These are phyloP conservation scores for Puccinia novopanici DNA, from an alignment of 1,284 basidiomycete species.

Conservation along the genomic window DNA sequence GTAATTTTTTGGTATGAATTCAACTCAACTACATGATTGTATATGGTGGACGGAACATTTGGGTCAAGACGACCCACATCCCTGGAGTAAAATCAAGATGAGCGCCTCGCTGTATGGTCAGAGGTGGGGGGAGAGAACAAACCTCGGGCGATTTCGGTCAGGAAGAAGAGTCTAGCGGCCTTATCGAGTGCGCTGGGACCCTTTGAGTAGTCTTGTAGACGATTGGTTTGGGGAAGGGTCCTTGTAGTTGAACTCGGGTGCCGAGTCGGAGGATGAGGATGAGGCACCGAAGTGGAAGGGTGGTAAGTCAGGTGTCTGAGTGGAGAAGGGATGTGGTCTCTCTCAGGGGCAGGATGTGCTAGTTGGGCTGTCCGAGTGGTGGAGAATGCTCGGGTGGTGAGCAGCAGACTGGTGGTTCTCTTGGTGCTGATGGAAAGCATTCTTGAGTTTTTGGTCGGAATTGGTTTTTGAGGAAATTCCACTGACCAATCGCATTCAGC, in stretches of 20 bases:
- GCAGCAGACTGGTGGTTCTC: background rate
- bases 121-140: constrained; percentile 56
- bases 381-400: background rate
- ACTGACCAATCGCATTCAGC: background rate
- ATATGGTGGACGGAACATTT: constrained; percentile 81
- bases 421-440: constrained; percentile 7
- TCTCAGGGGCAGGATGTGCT: background rate
- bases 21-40: constrained; percentile 73
- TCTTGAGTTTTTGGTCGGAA: background rate
- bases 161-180: constrained; percentile 94
- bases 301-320: constrained; percentile 42
- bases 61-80: constrained; percentile 99
- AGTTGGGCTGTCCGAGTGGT: background rate
- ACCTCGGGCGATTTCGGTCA: constrained; percentile 97
- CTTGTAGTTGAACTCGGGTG: constrained; percentile 50
- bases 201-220: constrained; percentile 61
- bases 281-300: constrained; percentile 32
- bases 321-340: constrained; percentile 18
- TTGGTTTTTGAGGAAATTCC: background rate
- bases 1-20: constrained; percentile 39
- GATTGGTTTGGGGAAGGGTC: constrained; percentile 6
- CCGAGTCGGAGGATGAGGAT: background rate
- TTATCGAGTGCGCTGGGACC: constrained; percentile 92
- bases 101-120: background rate
- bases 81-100: constrained; percentile 64